Evolutionary conservation across 1,284 basidiomycete genomes (phyloP), one percentile per base, ranked within the genome.

Genomic region (Sanghuangporus weigelae): DNA sequence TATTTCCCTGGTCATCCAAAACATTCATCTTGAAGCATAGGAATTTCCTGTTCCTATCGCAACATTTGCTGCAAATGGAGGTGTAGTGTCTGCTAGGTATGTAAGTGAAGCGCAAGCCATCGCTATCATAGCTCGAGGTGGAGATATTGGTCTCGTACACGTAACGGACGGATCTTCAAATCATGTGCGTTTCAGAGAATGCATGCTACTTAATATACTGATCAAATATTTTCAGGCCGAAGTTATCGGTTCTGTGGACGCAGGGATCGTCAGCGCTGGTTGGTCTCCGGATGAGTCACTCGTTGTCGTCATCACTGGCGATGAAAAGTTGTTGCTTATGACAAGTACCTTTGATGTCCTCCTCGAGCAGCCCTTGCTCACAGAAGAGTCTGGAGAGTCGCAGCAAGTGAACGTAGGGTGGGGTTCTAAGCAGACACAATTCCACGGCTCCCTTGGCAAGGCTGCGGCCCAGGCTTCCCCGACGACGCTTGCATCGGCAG

Each of bases 391-490:
- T 68, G 96, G 96, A 50, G 88, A 95, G 81, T 95, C 95, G 73
- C 85, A 87, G 46, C 93, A 92, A 6, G 93, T 98, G 70, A 93
- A 96, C 69, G 93, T 98, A 61, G 97, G 97, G 8, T 99, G 97
- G 97, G 97, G 97, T 36, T 93, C 93, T 3, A 97, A 96, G 72
- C 84, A 92, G 70, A 99, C 97, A 0, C 97, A 99, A 73, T 99
- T 99, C 73, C 96, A 98, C 70, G 97, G 97, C 12, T 96, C 95
- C 0, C 81, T 95, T 3, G 97, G 97, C 36, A 99, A 98, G 74
- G 79, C 85, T 8, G 92, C 92, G 3, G 93, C 93, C 0, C 84
- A 85, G 65, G 80, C 81, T 0, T 74, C 83, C 0, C 73, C 80
- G 26, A 74, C 78, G 31, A 70, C 79, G 31, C 67, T 74, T 14